Conservation (phyloP, 306 rosid genomes). For the Argentina anserina region DNA sequence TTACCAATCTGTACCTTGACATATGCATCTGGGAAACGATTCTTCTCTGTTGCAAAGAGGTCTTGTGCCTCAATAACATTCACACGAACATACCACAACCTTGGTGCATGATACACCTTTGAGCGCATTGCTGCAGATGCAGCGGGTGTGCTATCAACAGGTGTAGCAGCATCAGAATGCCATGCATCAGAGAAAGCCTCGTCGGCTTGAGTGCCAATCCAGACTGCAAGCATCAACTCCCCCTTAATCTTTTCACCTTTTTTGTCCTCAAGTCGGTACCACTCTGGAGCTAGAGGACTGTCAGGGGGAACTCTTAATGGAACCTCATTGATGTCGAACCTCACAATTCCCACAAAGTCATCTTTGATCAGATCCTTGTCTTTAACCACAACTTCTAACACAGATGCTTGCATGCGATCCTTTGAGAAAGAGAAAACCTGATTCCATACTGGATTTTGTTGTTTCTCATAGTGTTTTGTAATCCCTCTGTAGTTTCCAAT, state of each 20-base stretch:
- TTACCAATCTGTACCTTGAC: constrained; percentile 46
- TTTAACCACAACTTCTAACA: constrained; percentile 73
- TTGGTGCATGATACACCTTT: constrained; percentile 65
- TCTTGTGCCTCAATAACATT: constrained; percentile 52
- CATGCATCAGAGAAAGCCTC: constrained; percentile 89
- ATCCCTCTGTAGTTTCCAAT: constrained; percentile 81
- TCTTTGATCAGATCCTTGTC: constrained; percentile 76
- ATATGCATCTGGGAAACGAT: constrained; percentile 40
- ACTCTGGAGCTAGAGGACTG: constrained; percentile 86
- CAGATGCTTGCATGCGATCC: constrained; percentile 81
- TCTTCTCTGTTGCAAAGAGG: constrained; percentile 38
- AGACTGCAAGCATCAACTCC: constrained; percentile 89
- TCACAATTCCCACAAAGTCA: constrained; percentile 77
- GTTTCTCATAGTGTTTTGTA: constrained; percentile 76
- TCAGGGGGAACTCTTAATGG: constrained; percentile 83
- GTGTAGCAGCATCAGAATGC: constrained; percentile 76
- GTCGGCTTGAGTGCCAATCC: constrained; percentile 94
- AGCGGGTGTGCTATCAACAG: constrained; percentile 43
- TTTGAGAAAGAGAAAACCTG: constrained; percentile 87
- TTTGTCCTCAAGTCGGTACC: constrained; percentile 74
- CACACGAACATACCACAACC: constrained; percentile 74
- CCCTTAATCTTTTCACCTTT: constrained; percentile 74
- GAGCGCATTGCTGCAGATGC: constrained; percentile 45
- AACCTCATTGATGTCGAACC: constrained; percentile 78
- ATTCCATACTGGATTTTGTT: constrained; percentile 72